A percentile compares a stretch with the other conserved stretches of the same genome.
Evolutionary conservation across 148 eudicot species (phyloP).

Genomic region (Cornus suecica): DNA sequence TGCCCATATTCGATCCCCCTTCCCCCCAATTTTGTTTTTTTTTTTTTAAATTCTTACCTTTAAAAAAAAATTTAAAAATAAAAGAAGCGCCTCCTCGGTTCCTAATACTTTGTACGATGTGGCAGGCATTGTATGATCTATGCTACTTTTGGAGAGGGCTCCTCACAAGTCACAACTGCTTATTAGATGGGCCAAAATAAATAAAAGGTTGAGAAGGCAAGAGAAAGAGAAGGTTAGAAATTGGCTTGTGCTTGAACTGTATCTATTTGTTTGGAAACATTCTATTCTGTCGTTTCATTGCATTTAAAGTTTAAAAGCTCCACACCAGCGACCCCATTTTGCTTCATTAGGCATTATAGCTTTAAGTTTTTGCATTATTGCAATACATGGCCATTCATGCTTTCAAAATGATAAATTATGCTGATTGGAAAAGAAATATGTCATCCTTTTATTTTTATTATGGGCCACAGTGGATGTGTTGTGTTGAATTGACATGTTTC

Average conservation of each 20-base stretch:
- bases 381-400: neutral
- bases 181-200: neutral
- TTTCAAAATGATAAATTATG: neutral
- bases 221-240: neutral
- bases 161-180: neutral
- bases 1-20: too few relatives aligned
- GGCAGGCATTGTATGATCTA: neutral
- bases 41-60: too few relatives aligned
- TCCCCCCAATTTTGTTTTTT: too few relatives aligned
- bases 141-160: too few relatives aligned
- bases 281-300: neutral
- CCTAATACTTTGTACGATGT: neutral
- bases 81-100: too few relatives aligned
- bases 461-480: neutral
- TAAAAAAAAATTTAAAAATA: too few relatives aligned
- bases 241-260: slow-evolving; percentile 4
- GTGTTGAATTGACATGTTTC: neutral
- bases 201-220: neutral
- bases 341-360: neutral
- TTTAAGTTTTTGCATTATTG: too few relatives aligned
- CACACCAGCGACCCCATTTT: slow-evolving; percentile 1
- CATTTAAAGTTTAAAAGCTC: slow-evolving; percentile 1
- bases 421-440: slow-evolving; percentile 5
- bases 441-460: neutral
- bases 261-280: neutral